phyloP scores from a whole-genome alignment of 2,329 filamentous ascomycete species.

The Beauveria rudraprayagi region DNA sequence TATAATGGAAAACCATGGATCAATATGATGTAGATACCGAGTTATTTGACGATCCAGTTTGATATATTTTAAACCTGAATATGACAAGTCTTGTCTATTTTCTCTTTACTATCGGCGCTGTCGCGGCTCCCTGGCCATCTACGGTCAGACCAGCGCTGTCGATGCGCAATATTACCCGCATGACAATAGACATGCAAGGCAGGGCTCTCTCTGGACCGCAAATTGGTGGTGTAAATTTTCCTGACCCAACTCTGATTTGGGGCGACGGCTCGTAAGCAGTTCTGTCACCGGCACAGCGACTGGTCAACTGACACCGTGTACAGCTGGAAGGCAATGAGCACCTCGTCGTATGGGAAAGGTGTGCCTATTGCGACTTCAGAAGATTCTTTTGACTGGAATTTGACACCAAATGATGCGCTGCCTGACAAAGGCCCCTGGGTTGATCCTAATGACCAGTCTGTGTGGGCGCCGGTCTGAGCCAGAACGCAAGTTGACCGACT shows the following conservation, averaged over 20 bases:
- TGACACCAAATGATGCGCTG: neutral
- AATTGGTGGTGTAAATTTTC: conserved; percentile 1
- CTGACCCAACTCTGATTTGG: conserved; percentile 7
- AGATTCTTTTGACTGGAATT: conserved; percentile 1
- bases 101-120: neutral
- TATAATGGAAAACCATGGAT: neutral
- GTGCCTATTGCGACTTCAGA: conserved; percentile 6
- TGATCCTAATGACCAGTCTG: conserved; percentile 3
- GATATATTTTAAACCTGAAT: neutral
- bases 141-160: neutral
- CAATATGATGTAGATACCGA: neutral
- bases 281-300: neutral
- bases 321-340: conserved; percentile 12
- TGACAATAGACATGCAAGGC: neutral
- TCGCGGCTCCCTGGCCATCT: neutral
- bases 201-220: conserved; percentile 7
- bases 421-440: conserved; percentile 8
- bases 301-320: neutral
- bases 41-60: no score
- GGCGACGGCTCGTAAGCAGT: conserved; percentile 10
- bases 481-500: neutral
- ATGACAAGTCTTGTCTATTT: neutral
- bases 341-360: conserved; percentile 1
- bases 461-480: conserved; percentile 11
- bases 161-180: conserved; percentile 6